Conservation (phyloP, 306 rosid genomes). For the Citrullus amarus region DNA sequence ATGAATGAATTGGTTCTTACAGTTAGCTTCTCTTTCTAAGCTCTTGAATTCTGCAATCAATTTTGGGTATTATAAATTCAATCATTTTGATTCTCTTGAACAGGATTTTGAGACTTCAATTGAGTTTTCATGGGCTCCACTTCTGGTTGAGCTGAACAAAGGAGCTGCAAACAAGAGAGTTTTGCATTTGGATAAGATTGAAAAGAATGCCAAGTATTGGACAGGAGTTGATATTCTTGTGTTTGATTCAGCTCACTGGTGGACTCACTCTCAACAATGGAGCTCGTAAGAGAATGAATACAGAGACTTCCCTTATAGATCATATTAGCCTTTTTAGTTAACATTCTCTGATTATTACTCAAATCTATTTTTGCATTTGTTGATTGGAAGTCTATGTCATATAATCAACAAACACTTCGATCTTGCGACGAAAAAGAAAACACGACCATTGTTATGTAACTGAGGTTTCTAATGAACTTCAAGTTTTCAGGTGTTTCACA, state of each 20-base stretch:
- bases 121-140: constrained; percentile 90
- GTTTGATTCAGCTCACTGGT: constrained; percentile 98
- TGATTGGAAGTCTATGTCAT: neutral
- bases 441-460: neutral
- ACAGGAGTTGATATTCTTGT: constrained; percentile 78
- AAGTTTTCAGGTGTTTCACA: neutral
- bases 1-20: neutral
- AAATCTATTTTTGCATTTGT: neutral
- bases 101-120: constrained; percentile 85
- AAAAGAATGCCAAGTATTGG: constrained; percentile 91
- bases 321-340: neutral
- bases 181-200: constrained; percentile 76
- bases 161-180: constrained; percentile 54
- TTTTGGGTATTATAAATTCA: neutral
- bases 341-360: neutral
- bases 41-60: neutral
- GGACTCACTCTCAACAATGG: constrained; percentile 81
- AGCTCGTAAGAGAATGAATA: constrained; percentile 39
- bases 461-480: neutral
- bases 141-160: constrained; percentile 67
- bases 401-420: neutral
- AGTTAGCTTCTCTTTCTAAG: neutral
- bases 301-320: neutral
- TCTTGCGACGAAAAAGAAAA: neutral
- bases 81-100: neutral